Base-by-base conservation (phyloP, 495 filamentous ascomycete genomes). In the Chaetomium tenue region DNA sequence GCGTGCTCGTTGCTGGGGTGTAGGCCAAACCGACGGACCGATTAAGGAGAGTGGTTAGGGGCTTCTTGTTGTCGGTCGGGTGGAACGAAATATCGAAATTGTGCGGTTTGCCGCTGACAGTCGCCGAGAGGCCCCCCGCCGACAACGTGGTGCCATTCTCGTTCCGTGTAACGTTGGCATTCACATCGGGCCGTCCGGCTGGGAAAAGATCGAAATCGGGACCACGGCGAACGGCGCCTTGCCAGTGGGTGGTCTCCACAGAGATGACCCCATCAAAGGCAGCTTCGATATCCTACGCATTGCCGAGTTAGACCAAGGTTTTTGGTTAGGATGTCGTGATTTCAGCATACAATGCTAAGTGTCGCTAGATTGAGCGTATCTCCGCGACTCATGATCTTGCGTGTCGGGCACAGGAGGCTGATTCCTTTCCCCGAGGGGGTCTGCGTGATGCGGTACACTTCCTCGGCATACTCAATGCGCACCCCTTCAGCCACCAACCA, bases 161-260 rank as follows among this genome's bases (percentile, higher is more conserved):
- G 12, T 75, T 69, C 63, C 81, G 84, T 11, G 72, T 71, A 54
- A 89, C 81, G 16, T 75, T 76, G 12, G 78, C 71, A 33, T 83
- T 73, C 30, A 74, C 70, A 13, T 68, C 58, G n/a, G 83, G 83
- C 20, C 72, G 77, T 7, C 82, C 82, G 23, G 76, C 74, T 0
- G 86, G 81, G 70, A 80, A 85, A 22, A 90, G 75, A 13, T 87
- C 78, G 68, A 88, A 90, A 65, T 89, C 77, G 1, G 88, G 89
- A 4, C 85, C 86, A 25, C 78, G 83, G 59, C 83, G 79, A 0
- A 78, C 68, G n/a, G 76, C 76, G 42, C 82, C 85, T 47, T 78
- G 80, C 85, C 88, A 90, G 68, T 91, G 88, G 0, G 84, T 85
- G 9, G 84, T 77, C 60, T 87, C 86, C 51, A 88, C 79, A 7